These are phyloP conservation scores for Trichocladium antarcticum DNA, from an alignment of 495 filamentous ascomycete genomes.

Conservation along the genomic window DNA sequence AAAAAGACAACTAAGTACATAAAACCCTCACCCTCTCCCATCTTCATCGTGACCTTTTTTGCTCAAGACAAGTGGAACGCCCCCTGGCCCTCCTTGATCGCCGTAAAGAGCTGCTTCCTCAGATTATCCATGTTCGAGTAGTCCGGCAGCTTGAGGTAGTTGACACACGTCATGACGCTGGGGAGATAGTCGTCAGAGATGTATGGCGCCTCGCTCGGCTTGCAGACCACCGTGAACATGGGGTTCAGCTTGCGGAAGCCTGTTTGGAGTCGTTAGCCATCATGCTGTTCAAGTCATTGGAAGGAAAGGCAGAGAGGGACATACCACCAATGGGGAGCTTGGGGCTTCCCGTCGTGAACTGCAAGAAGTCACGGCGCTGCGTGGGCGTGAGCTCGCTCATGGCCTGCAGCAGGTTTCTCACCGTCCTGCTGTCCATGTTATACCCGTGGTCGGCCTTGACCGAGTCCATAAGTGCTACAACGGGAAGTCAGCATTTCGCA, in stretches of 20 bases:
- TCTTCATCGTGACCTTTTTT: too few species aligned
- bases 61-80: conserved; percentile 92
- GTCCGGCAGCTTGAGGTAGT: conserved; percentile 97
- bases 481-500: conserved; percentile 7
- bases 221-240: conserved; percentile 98
- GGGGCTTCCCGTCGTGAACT: conserved; percentile 96
- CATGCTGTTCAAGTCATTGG: neutral
- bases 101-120: conserved; percentile 61
- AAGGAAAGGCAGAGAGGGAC: conserved; percentile 22
- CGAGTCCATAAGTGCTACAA: conserved; percentile 81
- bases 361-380: conserved; percentile 87
- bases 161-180: conserved; percentile 99
- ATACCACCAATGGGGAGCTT: conserved; percentile 97
- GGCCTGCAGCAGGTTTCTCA: conserved; percentile 82
- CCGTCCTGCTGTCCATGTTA: conserved; percentile 97
- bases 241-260: conserved; percentile 95
- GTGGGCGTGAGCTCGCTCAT: conserved; percentile 77
- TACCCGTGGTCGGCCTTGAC: conserved; percentile 99
- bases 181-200: conserved; percentile 94
- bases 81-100: conserved; percentile 94
- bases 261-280: conserved; percentile 26
- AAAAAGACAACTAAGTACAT: too few species aligned
- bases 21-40: neutral
- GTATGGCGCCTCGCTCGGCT: conserved; percentile 89
- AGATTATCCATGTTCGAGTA: conserved; percentile 75